Conservation (phyloP, 305 asterid species). For the Fraxinus angustifolia region DNA sequence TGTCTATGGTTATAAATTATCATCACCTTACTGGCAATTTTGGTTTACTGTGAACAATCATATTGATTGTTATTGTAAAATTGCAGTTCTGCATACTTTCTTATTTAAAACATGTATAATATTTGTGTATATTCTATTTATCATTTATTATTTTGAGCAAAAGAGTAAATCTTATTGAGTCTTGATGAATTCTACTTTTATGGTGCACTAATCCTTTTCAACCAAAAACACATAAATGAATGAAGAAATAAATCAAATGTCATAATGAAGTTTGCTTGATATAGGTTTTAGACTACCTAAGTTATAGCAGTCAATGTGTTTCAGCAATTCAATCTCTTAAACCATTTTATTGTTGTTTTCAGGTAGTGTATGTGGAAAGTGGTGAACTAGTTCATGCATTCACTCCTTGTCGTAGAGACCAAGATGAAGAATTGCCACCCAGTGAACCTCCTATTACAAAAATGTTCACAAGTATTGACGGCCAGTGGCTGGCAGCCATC, state of each 20-base stretch:
- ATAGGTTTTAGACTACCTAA: not conserved
- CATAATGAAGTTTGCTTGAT: not conserved
- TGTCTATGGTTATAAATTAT: not conserved
- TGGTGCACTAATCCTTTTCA: not conserved
- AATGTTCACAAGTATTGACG: slow-evolving; percentile 84
- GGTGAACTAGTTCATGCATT: slow-evolving; percentile 49
- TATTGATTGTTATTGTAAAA: not conserved
- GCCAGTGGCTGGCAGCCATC: slow-evolving; percentile 92
- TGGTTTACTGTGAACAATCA: not conserved
- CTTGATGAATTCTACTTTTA: not conserved
- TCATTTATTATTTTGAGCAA: not conserved
- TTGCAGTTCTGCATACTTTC: not conserved
- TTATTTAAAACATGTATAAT: not conserved
- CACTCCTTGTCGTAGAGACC: slow-evolving; percentile 63
- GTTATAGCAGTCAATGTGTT: not conserved
- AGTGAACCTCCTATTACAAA: slow-evolving; percentile 90
- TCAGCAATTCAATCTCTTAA: not conserved
- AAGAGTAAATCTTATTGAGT: not conserved
- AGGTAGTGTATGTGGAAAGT: slow-evolving; percentile 67
- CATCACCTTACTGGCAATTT: not conserved
- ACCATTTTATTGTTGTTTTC: slow-evolving; percentile 18
- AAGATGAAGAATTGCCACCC: slow-evolving; percentile 56
- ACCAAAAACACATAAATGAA: not conserved
- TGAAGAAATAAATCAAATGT: not conserved
- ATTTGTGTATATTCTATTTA: not conserved